A percentile compares a stretch with the other conserved stretches of the same genome.
Evolutionary conservation across 805 yeast genomes (phyloP).

Genomic region (Candida loeiensis): DNA sequence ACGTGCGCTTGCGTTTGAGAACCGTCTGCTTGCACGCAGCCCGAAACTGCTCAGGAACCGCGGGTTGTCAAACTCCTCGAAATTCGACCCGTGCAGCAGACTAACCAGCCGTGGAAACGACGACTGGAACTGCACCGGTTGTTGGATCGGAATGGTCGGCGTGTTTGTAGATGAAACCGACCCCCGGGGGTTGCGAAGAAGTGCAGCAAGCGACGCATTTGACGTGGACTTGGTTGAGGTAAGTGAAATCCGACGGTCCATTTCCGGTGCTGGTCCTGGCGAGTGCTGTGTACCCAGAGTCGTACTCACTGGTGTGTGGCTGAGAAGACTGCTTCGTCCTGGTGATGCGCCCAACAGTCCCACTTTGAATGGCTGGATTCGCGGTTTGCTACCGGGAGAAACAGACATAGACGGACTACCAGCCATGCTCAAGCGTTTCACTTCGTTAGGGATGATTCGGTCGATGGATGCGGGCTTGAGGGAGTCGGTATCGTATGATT

Average conservation of each 20-base stretch:
- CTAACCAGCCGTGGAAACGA: slow-evolving; percentile 37
- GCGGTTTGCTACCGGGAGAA: slow-evolving; percentile 4
- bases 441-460: slow-evolving; percentile 1
- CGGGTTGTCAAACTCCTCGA: slow-evolving; percentile 43
- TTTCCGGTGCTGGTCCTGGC: slow-evolving; percentile 14
- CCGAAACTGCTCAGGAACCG: slow-evolving; percentile 73
- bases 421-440: slow-evolving; percentile 5
- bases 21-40: slow-evolving; percentile 54
- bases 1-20: slow-evolving; percentile 31
- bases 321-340: slow-evolving; percentile 16
- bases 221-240: slow-evolving; percentile 48
- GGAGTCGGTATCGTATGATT: neutral
- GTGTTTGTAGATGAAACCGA: slow-evolving; percentile 37
- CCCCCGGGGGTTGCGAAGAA: slow-evolving; percentile 48
- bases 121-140: slow-evolving; percentile 9
- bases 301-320: slow-evolving; percentile 7
- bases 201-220: slow-evolving; percentile 51
- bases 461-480: neutral
- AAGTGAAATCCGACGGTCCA: slow-evolving; percentile 39
- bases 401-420: slow-evolving; percentile 7
- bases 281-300: slow-evolving; percentile 7
- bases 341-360: slow-evolving; percentile 53
- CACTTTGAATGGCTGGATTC: slow-evolving; percentile 57
- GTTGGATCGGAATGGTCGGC: slow-evolving; percentile 22
- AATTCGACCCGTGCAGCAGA: slow-evolving; percentile 39